Evolutionary conservation across 805 yeast genomes (phyloP).

Genomic region (Candida sonorensis): DNA sequence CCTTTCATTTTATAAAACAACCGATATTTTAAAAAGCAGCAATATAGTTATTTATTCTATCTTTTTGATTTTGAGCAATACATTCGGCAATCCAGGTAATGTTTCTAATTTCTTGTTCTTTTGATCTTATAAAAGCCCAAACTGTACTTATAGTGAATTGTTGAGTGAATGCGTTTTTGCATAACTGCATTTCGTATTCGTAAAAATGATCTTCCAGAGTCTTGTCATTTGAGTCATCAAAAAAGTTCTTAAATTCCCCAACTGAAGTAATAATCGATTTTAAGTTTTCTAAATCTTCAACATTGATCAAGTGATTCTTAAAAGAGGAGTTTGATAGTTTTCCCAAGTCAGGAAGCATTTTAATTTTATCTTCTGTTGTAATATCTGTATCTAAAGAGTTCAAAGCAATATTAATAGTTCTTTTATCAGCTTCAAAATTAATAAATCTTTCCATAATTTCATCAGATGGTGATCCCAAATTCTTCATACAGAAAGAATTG

Average conservation of each 20-base stretch:
- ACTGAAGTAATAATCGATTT: conserved; percentile 56
- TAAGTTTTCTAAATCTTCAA: conserved; percentile 84
- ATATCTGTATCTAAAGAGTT: conserved; percentile 85
- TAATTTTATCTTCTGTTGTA: conserved; percentile 60
- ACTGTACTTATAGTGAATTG: conserved; percentile 86
- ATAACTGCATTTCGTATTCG: conserved; percentile 83
- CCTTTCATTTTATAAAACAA: too few relatives aligned
- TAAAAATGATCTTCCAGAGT: conserved; percentile 93
- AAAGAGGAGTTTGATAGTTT: conserved; percentile 62
- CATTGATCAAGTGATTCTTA: conserved; percentile 58
- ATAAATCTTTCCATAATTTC: conserved; percentile 76
- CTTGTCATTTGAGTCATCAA: conserved; percentile 42
- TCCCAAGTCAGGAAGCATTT: conserved; percentile 79
- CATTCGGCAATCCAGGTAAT: conserved; percentile 99
- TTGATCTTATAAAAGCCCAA: conserved; percentile 95
- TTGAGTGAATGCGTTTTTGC: conserved; percentile 92
- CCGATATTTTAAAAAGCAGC: conserved; percentile 81
- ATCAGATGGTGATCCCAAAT: conserved; percentile 67
- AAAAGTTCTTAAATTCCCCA: conserved; percentile 58
- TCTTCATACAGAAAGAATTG: conserved; percentile 49
- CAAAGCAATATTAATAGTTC: conserved; percentile 85
- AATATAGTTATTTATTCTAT: conserved; percentile 84
- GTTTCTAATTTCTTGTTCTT: conserved; percentile 95
- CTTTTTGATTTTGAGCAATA: conserved; percentile 97
- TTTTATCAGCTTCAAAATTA: conserved; percentile 90